Percentiles rank a stretch among this genome's conserved stretches.
Conservation (phyloP, 1,284 basidiomycete genomes). For the Papiliotrema flavescens region DNA sequence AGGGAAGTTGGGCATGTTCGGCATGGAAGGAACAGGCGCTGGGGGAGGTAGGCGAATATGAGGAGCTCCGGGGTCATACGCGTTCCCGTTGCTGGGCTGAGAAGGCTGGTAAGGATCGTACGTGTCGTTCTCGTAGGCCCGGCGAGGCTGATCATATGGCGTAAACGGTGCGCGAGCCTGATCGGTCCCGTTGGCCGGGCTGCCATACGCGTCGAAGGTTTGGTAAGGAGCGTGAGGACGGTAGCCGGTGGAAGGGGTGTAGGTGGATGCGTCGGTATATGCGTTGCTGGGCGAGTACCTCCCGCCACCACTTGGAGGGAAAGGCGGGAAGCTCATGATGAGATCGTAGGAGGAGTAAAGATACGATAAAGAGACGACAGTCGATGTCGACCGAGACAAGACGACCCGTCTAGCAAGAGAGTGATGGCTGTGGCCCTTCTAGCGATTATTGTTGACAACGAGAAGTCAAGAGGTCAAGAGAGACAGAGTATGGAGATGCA, state of each 20-base stretch:
- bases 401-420: too few species aligned
- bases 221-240: slow-evolving; percentile 12
- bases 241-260: slow-evolving; percentile 14
- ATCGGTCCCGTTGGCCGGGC: slow-evolving; percentile 4
- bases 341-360: background rate
- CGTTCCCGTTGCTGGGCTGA: slow-evolving; percentile 2
- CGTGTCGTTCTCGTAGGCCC: slow-evolving; percentile 26
- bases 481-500: too few species aligned
- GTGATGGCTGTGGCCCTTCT: too few species aligned
- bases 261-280: slow-evolving; percentile 23
- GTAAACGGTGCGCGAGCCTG: slow-evolving; percentile 9
- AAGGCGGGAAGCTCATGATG: slow-evolving; percentile 31
- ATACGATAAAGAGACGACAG: too few species aligned
- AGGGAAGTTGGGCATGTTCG: slow-evolving; percentile 1
- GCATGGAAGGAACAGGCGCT: slow-evolving; percentile 8
- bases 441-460: too few species aligned
- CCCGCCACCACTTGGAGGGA: slow-evolving; percentile 14
- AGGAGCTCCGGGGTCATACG: slow-evolving; percentile 26
- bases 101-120: slow-evolving; percentile 43
- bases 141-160: slow-evolving; percentile 27
- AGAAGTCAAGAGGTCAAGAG: too few species aligned
- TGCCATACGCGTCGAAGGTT: slow-evolving; percentile 19
- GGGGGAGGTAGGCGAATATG: slow-evolving; percentile 6
- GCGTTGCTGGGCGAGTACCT: slow-evolving; percentile 25
- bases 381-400: too few species aligned